phyloP scores from a whole-genome alignment of 176 grass and related monocot genomes.

The barley (Hordeum vulgare) region MorexV3_pseudomolecules_assembly NC_058521.1:588487504-588488003 shows the following conservation, averaged over 20 bases:
- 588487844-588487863: slow-evolving; percentile 71
- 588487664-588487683: slow-evolving; percentile 43
- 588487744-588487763: no score
- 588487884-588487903: no score
- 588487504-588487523: slow-evolving; percentile 48
- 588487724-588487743: slow-evolving; percentile 61
- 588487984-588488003: no score
- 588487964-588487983: no score
- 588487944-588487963: no score
- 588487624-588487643: not conserved
- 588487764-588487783: slow-evolving; percentile 41
- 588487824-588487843: slow-evolving; percentile 90
- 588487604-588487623: no score
- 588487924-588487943: no score
- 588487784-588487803: slow-evolving; percentile 90
- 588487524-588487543: not conserved
- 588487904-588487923: no score
- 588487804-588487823: slow-evolving; percentile 92
- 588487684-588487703: slow-evolving; percentile 29
- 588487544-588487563: not conserved
- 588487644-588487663: not conserved
- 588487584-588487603: no score
- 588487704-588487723: slow-evolving; percentile 45
- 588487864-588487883: slow-evolving; percentile 89
- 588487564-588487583: not conserved